Base-by-base conservation (phyloP, 192 early-diverging fungal species). In the Phycomyces blakesleeanus region DNA sequence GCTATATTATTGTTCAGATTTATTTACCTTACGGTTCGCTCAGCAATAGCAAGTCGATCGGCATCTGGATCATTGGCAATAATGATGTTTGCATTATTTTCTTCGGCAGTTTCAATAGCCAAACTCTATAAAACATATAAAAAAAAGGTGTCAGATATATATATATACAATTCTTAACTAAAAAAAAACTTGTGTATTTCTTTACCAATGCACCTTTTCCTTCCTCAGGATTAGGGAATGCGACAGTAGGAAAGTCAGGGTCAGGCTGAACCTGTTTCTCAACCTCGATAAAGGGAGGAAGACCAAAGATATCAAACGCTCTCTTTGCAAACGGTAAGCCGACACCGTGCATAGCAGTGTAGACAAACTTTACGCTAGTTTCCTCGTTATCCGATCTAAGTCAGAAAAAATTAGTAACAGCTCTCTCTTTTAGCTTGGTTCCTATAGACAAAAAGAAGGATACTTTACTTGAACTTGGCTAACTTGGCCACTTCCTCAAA, bases 341-440 rank as follows among this genome's bases (percentile, higher is more conserved):
- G 27, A 97, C 93, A 54, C 95, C 95, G 64, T 97, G 95, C 95
- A 97, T 96, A 16, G 95, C 85, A 21, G 93, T 97, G 69, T 96
- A 96, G 15, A 90, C 89, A 71, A 91, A 89, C 67, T 83, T 82
- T 24, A 88, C 56, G 26, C 74, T 65, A 3, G 81, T 72, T 1
- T 61, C 62, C 15, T 58, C 42, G 27, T 86, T 83, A 56, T 74
- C 75, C 8, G 76, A 72, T n/a, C 78, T 83, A 47, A 63, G 51
- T 25, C 50, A 1, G 29, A 1, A 40, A 3, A 52, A 62, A 55
- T 11, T 8, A 18, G 10, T 51, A 18, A 53, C 3, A 20, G 3
- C 18, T 53, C 1, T 53, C 21, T 18, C 3, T 53, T 18, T 18
- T 53, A 26, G 12, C 24, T 18, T 55, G 6, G 51, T 7, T 11